phyloP scores from a whole-genome alignment of 805 yeast genomes.

The Cyberlindnera meyerae region DNA sequence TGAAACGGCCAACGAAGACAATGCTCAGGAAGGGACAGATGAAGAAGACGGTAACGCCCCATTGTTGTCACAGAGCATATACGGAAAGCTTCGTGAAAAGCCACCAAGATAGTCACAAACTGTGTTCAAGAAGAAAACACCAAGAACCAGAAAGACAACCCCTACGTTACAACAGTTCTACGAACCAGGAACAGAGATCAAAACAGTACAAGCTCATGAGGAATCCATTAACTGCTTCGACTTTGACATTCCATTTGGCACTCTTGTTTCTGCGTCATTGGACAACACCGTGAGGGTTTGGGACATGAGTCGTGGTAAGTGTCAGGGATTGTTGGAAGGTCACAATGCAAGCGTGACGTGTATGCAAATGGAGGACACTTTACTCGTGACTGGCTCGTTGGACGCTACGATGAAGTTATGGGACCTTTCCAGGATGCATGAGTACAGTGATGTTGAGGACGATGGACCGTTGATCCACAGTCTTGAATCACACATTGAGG shows the following conservation, averaged over 20 bases:
- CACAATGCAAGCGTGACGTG: slow-evolving; percentile 57
- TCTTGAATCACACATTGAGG: slow-evolving; percentile 63
- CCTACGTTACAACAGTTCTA: slow-evolving; percentile 65
- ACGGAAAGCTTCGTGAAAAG: slow-evolving; percentile 36
- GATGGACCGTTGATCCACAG: slow-evolving; percentile 38
- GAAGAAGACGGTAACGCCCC: slow-evolving; percentile 21
- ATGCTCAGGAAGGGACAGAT: neutral
- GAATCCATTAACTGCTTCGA: slow-evolving; percentile 53
- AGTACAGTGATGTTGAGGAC: slow-evolving; percentile 12
- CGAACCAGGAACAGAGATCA: slow-evolving; percentile 51
- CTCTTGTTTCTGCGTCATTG: slow-evolving; percentile 68
- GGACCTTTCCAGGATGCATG: slow-evolving; percentile 38
- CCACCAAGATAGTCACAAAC: slow-evolving; percentile 28
- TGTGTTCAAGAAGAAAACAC: slow-evolving; percentile 27
- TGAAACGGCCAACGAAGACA: too few relatives aligned
- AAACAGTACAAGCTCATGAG: slow-evolving; percentile 46
- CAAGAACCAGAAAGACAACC: slow-evolving; percentile 42
- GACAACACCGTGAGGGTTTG: slow-evolving; percentile 80
- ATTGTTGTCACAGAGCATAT: slow-evolving; percentile 38
- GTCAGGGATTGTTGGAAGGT: slow-evolving; percentile 50
- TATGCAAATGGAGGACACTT: slow-evolving; percentile 49
- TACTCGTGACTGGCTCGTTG: slow-evolving; percentile 51
- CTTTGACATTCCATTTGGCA: slow-evolving; percentile 72
- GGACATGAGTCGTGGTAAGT: slow-evolving; percentile 62
- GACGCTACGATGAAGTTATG: slow-evolving; percentile 63